These are phyloP conservation scores for Cryptococcus sp. DNA, from an alignment of 1,284 basidiomycete species.

Conservation along the genomic window DNA sequence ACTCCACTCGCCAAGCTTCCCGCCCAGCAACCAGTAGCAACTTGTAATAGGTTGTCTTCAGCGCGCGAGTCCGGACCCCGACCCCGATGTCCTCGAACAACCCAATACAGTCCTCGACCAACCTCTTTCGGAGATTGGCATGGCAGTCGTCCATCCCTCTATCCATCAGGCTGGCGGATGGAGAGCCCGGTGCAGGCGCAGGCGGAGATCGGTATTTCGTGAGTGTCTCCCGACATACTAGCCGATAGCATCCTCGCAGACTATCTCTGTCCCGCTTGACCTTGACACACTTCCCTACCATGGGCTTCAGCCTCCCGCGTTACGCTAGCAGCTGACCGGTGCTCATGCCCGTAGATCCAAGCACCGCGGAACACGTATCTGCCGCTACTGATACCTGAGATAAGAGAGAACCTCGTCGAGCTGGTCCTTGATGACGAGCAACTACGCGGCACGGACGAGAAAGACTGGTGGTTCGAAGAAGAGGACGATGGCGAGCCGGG, in stretches of 20 bases:
- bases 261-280: too few relatives aligned
- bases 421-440: slow-evolving; percentile 83
- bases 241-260: too few relatives aligned
- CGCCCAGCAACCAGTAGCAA: too few relatives aligned
- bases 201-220: slow-evolving; percentile 50
- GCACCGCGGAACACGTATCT: slow-evolving; percentile 88
- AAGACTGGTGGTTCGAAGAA: slow-evolving; percentile 91
- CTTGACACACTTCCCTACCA: too few relatives aligned
- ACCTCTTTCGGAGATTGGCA: slow-evolving; percentile 48
- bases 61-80: too few relatives aligned
- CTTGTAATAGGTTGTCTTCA: too few relatives aligned
- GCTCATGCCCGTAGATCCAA: slow-evolving; percentile 52
- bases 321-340: slow-evolving; percentile 1
- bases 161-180: slow-evolving; percentile 43
- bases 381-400: slow-evolving; percentile 81
- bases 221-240: too few relatives aligned
- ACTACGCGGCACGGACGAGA: slow-evolving; percentile 62
- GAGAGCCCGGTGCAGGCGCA: slow-evolving; percentile 31
- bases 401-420: slow-evolving; percentile 80
- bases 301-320: background rate
- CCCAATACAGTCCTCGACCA: slow-evolving; percentile 40
- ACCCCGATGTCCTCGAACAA: background rate
- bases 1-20: too few relatives aligned
- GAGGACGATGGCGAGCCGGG: slow-evolving; percentile 57
- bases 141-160: slow-evolving; percentile 51